phyloP scores from a whole-genome alignment of 495 filamentous ascomycete genomes.

The Daldinia vernicosa region DNA sequence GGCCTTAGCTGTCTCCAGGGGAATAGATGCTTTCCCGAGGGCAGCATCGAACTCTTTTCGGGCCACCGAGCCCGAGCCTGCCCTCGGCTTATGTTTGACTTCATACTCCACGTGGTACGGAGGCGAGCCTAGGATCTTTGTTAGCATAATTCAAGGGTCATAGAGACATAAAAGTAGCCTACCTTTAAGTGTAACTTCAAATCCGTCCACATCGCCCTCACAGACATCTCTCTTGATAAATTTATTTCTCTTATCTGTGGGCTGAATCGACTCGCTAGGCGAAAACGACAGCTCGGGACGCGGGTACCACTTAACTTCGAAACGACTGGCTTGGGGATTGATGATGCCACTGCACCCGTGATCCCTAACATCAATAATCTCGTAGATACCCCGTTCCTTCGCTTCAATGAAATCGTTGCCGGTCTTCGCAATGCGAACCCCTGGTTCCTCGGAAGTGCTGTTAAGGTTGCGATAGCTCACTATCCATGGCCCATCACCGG shows the following conservation, averaged over 20 bases:
- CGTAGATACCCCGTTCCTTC: conserved; percentile 73
- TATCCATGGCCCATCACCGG: conserved; percentile 83
- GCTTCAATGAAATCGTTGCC: conserved; percentile 78
- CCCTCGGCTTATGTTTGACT: conserved; percentile 69
- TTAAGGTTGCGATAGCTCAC: conserved; percentile 75
- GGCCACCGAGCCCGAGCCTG: conserved; percentile 66
- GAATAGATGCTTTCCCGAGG: conserved; percentile 73
- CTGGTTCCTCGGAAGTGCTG: conserved; percentile 53
- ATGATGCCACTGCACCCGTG: conserved; percentile 80
- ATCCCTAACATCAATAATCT: conserved; percentile 80
- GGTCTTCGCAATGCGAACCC: conserved; percentile 62
- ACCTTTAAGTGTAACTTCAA: conserved; percentile 82
- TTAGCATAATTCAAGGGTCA: conserved; percentile 18
- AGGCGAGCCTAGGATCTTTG: conserved; percentile 63
- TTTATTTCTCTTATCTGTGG: conserved; percentile 53
- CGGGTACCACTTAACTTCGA: conserved; percentile 84
- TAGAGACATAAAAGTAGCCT: conserved; percentile 43
- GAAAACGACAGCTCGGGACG: conserved; percentile 76
- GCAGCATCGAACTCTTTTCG: conserved; percentile 75
- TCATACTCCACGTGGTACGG: conserved; percentile 87
- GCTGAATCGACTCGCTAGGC: conserved; percentile 65
- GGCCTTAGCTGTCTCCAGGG: conserved; percentile 83
- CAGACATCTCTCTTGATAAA: conserved; percentile 84
- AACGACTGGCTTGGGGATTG: conserved; percentile 73
- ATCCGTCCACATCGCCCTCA: conserved; percentile 89